Base-by-base conservation (phyloP, 768 basidiomycete species). In the Mrakia gelida region DNA sequence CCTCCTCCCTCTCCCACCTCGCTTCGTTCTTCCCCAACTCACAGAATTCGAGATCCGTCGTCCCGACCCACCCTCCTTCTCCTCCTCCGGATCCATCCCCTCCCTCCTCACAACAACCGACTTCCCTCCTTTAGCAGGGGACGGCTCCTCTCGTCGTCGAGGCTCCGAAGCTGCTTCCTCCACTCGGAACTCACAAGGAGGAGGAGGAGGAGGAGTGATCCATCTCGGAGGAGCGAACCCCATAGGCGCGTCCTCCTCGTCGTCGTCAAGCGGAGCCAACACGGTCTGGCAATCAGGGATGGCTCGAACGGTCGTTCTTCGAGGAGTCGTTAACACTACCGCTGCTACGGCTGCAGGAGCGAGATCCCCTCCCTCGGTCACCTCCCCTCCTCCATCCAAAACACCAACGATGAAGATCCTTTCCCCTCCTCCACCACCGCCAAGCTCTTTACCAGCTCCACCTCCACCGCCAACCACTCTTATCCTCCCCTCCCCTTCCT, bases 11-110 rank as follows among this genome's bases (percentile, higher is more conserved):
- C 28, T n/a, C n/a, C n/a, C n/a, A n/a, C 23, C 21, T 30, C 71
- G 28, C 15, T 32, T 5, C 52, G 10, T 23, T 49, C 23, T 18
- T 65, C 30, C n/a, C 13, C 30, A 16, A 28, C 32, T 21, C 16
- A 18, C 43, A 77, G 76, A 78, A n/a, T 78, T 78, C 28, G 71
- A 74, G 49, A 32, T 78, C 28, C 73, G 59, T n/a, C 77, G 73
- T 2, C 77, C 77, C 9, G 77, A 78, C 26, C 75, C 72, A 32
- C 56, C 56, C 26, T 59, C 75, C 10, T 43, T 68, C 26, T 28
- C 63, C 26, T 49, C 45, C 6, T 34, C 49, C 18, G 45, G 67
- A 28, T 63, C 75, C 13, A 28, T 43, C 6, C 63, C 65, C 16
- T 65, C 59, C 30, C 59, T 77, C 30, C 59, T 77, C 9, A 72